Evolutionary conservation across 1,139 yeast genomes (phyloP), one percentile per base, ranked within the genome.

Genomic region (Magnusiomyces magnusii): DNA sequence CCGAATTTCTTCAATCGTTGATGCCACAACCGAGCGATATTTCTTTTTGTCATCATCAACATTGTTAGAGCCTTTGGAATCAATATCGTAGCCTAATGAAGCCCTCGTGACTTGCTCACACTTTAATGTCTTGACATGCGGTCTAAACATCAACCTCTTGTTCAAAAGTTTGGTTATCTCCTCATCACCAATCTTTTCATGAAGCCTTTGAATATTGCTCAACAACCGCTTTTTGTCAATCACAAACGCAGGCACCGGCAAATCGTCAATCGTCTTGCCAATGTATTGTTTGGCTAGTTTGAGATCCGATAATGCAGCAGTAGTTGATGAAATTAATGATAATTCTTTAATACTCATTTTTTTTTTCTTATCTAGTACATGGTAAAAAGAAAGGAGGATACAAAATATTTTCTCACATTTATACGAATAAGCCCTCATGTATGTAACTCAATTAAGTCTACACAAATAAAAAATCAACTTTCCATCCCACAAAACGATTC

Each of bases 61-160:
- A n/a, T n/a, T n/a, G n/a, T n/a, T n/a, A n/a, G n/a, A n/a, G n/a
- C n/a, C n/a, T n/a, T n/a, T n/a, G n/a, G n/a, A n/a, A 71, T 77
- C 70, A 21, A 51, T 36, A 15, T 23, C n/a, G 31, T 51, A 51
- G 0, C 81, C 82, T 57, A 81, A 64, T 64, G 80, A 82, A 51
- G 74, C 67, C 19, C 71, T 64, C 1, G 81, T 73, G 5, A 81
- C 84, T 60, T 80, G 81, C 34, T 73, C 66, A 3, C 82, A 75
- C 67, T 87, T 87, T 69, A 86, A 92, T 0, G 95, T 87, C 71
- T 87, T 87, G 31, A 87, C 82, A 68, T 87, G 95, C 1, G 88
- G 85, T 59, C 92, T 73, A 69, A 81, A 85, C 23, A 69, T 73
- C 5, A 78, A 47, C 27, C 27, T 54, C 13, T 24, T 1, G 15